Conservation (phyloP, 2,329 filamentous ascomycete genomes). For the Ceratocystis albifundus region DNA sequence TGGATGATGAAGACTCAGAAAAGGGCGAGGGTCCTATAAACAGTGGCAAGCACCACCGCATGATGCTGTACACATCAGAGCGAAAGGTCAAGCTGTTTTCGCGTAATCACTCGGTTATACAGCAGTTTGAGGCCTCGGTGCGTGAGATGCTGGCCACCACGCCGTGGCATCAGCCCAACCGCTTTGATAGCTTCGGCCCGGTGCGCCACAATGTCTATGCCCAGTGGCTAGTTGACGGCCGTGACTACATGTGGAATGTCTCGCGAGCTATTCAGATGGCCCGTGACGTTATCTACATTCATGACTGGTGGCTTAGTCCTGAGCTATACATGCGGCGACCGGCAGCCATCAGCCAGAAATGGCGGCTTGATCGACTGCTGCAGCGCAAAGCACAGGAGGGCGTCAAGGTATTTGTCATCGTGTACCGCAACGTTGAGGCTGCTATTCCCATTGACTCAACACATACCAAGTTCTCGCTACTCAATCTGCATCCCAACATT, state of each 20-base stretch:
- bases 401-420: slow-evolving; percentile 94
- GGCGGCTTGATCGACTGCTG: slow-evolving; percentile 86
- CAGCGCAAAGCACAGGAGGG: slow-evolving; percentile 88
- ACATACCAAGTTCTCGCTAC: slow-evolving; percentile 90
- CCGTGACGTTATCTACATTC: slow-evolving; percentile 94
- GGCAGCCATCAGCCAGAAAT: slow-evolving; percentile 93
- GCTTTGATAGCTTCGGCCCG: slow-evolving; percentile 89
- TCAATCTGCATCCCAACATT: slow-evolving; percentile 91
- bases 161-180: slow-evolving; percentile 68
- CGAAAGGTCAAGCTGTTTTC: slow-evolving; percentile 84
- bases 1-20: slow-evolving; percentile 22
- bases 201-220: slow-evolving; percentile 77
- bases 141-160: slow-evolving; percentile 73
- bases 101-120: slow-evolving; percentile 75
- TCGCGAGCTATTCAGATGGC: slow-evolving; percentile 95
- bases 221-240: slow-evolving; percentile 91
- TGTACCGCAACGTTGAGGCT: slow-evolving; percentile 95
- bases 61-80: slow-evolving; percentile 84
- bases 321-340: slow-evolving; percentile 91
- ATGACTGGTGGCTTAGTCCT: slow-evolving; percentile 97
- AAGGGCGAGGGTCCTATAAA: slow-evolving; percentile 21
- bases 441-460: slow-evolving; percentile 96
- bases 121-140: slow-evolving; percentile 91
- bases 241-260: slow-evolving; percentile 99
- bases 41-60: slow-evolving; percentile 57